These are phyloP conservation scores for Astrocystis sublimbata DNA, from an alignment of 495 filamentous ascomycete species.

Conservation along the genomic window DNA sequence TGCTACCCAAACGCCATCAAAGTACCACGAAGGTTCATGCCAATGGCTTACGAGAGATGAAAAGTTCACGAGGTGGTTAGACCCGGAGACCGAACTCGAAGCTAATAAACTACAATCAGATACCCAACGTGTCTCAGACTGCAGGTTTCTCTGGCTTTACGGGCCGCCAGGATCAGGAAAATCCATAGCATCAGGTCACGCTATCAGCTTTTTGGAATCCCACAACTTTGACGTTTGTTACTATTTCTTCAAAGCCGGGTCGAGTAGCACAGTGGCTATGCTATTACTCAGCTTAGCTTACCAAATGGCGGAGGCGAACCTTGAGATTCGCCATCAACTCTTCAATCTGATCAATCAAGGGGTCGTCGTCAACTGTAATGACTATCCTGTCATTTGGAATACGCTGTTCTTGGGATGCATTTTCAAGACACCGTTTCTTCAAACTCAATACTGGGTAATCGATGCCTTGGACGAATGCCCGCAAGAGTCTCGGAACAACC, in stretches of 20 bases:
- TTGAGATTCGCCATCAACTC: slow-evolving; percentile 23
- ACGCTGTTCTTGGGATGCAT: slow-evolving; percentile 25
- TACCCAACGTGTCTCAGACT: neutral
- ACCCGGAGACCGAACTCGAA: slow-evolving; percentile 16
- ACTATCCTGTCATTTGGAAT: slow-evolving; percentile 31
- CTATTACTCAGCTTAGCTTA: slow-evolving; percentile 26
- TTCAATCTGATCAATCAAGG: slow-evolving; percentile 25
- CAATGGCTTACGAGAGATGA: slow-evolving; percentile 23
- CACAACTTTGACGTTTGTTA: slow-evolving; percentile 24
- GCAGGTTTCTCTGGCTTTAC: slow-evolving; percentile 27
- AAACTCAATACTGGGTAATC: slow-evolving; percentile 31
- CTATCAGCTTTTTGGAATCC: slow-evolving; percentile 22
- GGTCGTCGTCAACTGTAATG: slow-evolving; percentile 17
- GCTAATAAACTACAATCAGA: neutral
- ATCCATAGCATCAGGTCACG: slow-evolving; percentile 24
- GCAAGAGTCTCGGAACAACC: neutral
- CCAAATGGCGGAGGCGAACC: slow-evolving; percentile 32
- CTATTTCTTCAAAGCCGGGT: slow-evolving; percentile 26
- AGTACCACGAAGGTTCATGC: slow-evolving; percentile 23
- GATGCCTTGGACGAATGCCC: slow-evolving; percentile 30
- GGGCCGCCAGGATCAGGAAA: slow-evolving; percentile 32
- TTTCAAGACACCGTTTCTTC: slow-evolving; percentile 22
- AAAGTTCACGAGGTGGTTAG: slow-evolving; percentile 23
- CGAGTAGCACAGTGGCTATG: slow-evolving; percentile 5
- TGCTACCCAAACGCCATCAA: slow-evolving; percentile 14